Percentiles rank a stretch among this genome's conserved stretches.
Conservation (phyloP, 257 asterid species). For the Solanum tarijense region DNA sequence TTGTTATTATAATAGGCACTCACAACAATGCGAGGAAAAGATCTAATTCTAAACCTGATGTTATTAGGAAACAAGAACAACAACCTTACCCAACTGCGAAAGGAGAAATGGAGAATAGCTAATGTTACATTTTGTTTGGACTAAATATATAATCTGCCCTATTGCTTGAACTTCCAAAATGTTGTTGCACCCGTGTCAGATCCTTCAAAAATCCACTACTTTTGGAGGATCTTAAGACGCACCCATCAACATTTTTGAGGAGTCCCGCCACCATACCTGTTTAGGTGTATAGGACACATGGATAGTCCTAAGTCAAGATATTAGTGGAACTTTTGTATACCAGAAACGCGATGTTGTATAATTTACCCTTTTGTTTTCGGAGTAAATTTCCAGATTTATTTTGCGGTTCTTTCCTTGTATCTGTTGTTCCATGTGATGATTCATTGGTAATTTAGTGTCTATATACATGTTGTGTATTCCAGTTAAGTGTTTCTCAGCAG, state of each 20-base stretch:
- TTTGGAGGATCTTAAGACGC: neutral
- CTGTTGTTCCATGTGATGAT: neutral
- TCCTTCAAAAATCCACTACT: neutral
- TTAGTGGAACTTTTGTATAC: neutral
- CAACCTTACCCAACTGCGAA: neutral
- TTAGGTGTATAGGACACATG: neutral
- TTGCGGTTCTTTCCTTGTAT: neutral
- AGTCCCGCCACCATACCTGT: neutral
- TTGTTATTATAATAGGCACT: too few species aligned
- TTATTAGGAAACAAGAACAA: neutral
- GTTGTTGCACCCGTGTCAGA: neutral
- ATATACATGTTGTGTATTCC: neutral
- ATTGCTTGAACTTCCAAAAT: neutral
- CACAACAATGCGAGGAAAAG: neutral
- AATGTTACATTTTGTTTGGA: neutral
- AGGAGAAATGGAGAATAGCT: neutral
- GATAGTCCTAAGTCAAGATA: neutral
- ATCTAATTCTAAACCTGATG: neutral
- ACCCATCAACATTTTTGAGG: neutral
- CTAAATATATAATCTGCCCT: neutral
- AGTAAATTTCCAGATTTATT: neutral
- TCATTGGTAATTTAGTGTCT: neutral
- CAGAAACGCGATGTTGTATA: neutral
- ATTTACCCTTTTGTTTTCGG: neutral
- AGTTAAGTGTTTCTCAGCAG: neutral